These are phyloP conservation scores for Tausonia pullulans DNA, from an alignment of 1,284 basidiomycete genomes.

Conservation along the genomic window DNA sequence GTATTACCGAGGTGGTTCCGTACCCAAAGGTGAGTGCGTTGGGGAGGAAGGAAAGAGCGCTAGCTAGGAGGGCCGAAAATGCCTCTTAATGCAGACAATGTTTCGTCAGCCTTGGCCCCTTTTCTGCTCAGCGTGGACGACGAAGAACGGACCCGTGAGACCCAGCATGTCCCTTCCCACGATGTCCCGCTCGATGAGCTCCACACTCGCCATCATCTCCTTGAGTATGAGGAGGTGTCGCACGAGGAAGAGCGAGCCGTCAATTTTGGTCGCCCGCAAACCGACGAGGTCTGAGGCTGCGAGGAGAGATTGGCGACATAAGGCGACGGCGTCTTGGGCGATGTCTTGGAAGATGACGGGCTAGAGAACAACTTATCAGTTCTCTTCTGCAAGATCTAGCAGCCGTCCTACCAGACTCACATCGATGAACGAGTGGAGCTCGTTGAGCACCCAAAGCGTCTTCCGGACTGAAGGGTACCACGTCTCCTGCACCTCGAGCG, in stretches of 20 bases:
- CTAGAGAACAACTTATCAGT: conserved; percentile 35
- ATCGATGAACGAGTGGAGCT: conserved; percentile 81
- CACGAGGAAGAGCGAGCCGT: conserved; percentile 71
- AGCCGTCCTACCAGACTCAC: conserved; percentile 36
- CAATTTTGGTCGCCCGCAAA: conserved; percentile 44
- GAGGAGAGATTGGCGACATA: conserved; percentile 68
- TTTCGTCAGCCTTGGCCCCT: no score
- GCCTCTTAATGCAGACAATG: conserved; percentile 43
- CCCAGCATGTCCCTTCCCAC: conserved; percentile 33
- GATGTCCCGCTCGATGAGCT: conserved; percentile 42
- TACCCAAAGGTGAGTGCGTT: conserved; percentile 51
- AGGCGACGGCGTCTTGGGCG: conserved; percentile 72
- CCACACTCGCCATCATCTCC: conserved; percentile 68
- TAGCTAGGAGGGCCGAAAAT: conserved; percentile 56
- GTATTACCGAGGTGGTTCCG: conserved; percentile 31
- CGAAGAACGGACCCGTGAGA: conserved; percentile 31
- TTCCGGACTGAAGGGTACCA: conserved; percentile 82
- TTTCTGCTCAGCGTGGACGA: neutral
- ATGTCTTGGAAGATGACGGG: conserved; percentile 86
- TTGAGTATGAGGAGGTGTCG: conserved; percentile 83
- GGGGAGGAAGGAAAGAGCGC: conserved; percentile 54
- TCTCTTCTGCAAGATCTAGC: neutral
- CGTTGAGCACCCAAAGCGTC: conserved; percentile 75
- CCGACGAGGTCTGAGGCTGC: conserved; percentile 55
- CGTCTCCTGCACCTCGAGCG: conserved; percentile 59